These are phyloP conservation scores for Phtheirospermum japonicum DNA, from an alignment of 257 asterid species.

Conservation along the genomic window DNA sequence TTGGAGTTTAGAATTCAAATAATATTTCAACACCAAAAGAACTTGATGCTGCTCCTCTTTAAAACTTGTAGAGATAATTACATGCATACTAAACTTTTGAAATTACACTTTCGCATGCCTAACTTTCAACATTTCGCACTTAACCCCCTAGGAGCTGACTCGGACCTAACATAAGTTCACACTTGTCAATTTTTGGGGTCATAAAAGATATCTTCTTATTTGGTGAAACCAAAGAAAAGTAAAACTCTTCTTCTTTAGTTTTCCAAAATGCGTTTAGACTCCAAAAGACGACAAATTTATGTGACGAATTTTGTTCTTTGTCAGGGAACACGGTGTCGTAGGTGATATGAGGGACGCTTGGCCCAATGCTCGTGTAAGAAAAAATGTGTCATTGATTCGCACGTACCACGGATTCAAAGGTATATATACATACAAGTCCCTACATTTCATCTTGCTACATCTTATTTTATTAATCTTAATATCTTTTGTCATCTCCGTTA, in stretches of 20 bases:
- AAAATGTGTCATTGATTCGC: conserved; percentile 73
- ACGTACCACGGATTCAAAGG: conserved; percentile 98
- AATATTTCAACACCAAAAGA: conserved; percentile 4
- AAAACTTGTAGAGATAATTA: neutral
- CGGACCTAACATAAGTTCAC: neutral
- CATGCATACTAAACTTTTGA: neutral
- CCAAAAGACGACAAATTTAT: neutral
- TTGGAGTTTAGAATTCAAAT: conserved; percentile 1
- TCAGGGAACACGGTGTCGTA: conserved; percentile 92
- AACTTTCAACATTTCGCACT: neutral
- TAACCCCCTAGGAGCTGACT: neutral
- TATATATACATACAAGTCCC: conserved; percentile 12
- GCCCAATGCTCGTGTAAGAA: conserved; percentile 97
- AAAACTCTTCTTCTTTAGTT: neutral
- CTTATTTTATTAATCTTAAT: neutral
- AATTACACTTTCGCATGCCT: neutral
- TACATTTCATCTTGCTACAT: neutral
- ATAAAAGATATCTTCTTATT: neutral
- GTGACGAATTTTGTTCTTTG: conserved; percentile 20
- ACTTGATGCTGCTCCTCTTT: neutral
- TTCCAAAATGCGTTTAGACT: no score
- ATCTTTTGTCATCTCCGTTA: conserved; percentile 30
- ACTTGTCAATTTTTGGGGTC: neutral
- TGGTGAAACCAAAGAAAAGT: neutral
- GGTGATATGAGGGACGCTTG: conserved; percentile 99